Base-by-base conservation (phyloP, 768 basidiomycete genomes). In the Pluteus cervinus region DNA sequence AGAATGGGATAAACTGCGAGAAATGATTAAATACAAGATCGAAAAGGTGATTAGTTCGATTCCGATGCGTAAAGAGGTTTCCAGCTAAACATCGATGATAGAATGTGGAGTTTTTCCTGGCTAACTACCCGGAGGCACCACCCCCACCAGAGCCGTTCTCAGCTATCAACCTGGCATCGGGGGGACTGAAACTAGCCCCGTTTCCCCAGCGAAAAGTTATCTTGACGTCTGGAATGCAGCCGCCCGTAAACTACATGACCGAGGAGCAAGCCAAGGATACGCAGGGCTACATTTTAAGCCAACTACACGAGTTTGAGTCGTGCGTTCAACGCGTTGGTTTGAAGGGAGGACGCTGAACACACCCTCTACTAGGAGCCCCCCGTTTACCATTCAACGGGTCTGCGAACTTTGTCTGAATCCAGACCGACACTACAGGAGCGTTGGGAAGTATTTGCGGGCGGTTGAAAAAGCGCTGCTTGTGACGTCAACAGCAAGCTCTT, bases 331-430 rank as follows among this genome's bases (percentile, higher is more conserved):
- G 24, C 9, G 32, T 34, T 25, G 21, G 28, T 20, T 23, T 29
- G 33, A 15, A 4, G 18, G 4, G 23, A 3, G 20, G 18, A 22
- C 9, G 20, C 15, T 21, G 22, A 11, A 7, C 33, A 18, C 33
- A 24, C 17, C 21, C 22, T 14, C 17, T n/a, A 7, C 20, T 38
- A 63, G 78, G 12, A 71, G 71, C 35, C 72, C 85, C 0, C 90
- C 90, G 2, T 94, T 93, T 56, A 92, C 90, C 7, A 84, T 93
- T 38, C 91, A 94, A 58, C 79, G 90, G 29, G 64, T 92, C 9
- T 87, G 86, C 54, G 90, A 93, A 53, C 77, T 94, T 17, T 79
- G 81, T 46, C 47, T 84, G 9, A 58, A 71, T 28, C 88, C 89
- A 4, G 69, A 66, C 45, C 65, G 71, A 31, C 74, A 88, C 47